phyloP scores from a whole-genome alignment of 371 early-diverging fungal genomes.

The Rhizopus delemar region DNA sequence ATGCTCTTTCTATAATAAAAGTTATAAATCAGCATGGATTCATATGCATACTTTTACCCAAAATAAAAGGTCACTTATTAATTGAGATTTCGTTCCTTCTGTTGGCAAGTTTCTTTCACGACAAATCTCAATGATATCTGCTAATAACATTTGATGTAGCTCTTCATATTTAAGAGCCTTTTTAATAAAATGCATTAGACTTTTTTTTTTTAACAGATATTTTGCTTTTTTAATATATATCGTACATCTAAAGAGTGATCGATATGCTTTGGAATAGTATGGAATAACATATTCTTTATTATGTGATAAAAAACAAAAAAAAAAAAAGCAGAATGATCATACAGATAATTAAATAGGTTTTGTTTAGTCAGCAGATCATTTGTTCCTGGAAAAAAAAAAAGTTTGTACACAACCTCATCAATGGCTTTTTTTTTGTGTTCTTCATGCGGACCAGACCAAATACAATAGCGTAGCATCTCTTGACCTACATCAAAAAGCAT shows the following conservation, averaged over 20 bases:
- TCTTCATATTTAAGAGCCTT: slow-evolving; percentile 31
- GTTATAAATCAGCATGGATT: not conserved
- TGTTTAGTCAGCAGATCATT: too few species aligned
- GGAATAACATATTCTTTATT: slow-evolving; percentile 27
- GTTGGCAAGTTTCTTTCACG: slow-evolving; percentile 68
- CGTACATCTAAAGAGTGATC: slow-evolving; percentile 41
- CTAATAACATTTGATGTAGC: slow-evolving; percentile 61
- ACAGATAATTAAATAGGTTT: not conserved
- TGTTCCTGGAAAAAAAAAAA: too few species aligned
- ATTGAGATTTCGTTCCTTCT: slow-evolving; percentile 63
- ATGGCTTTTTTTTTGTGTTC: too few species aligned
- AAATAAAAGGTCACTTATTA: slow-evolving; percentile 62
- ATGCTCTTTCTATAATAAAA: slow-evolving; percentile 36
- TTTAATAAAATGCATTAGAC: slow-evolving; percentile 3
- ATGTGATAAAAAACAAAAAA: not conserved
- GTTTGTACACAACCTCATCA: too few species aligned
- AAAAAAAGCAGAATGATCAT: not conserved
- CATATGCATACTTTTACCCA: slow-evolving; percentile 36
- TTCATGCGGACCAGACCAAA: too few species aligned
- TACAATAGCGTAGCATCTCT: too few species aligned
- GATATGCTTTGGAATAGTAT: slow-evolving; percentile 38
- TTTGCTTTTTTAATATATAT: not conserved
- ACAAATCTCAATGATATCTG: slow-evolving; percentile 73
- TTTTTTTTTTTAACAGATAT: not conserved
- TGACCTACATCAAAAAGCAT: too few species aligned